Base-by-base conservation (phyloP, 352 stramenopile species). In the Phytophthora sansomeana region DNA sequence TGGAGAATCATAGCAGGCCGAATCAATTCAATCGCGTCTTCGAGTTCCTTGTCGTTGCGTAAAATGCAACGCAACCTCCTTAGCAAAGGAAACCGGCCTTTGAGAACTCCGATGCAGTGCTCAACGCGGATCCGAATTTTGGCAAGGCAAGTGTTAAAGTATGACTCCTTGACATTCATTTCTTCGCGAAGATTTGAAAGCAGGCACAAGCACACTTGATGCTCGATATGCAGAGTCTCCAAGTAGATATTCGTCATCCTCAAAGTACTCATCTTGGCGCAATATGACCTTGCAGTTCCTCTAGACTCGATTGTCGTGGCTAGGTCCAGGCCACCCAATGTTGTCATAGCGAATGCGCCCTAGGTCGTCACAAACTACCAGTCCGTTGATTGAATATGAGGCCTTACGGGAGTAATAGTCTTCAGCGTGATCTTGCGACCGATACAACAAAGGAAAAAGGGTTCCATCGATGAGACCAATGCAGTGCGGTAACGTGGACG, bases 281-380 rank as follows among this genome's bases (percentile, higher is more conserved):
- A 43, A n/a, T 3, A 33, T 47, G 7, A 80, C 11, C 0, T 39
- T 3, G 17, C 30, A 41, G 19, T 67, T 81, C 0, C 32, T 6
- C 58, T 55, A 78, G 0, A 77, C 63, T 11, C 66, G 63, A 32
- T 82, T 77, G 43, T 78, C 74, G 11, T 82, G 66, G 2, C 64
- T 54, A 2, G 52, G 67, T 13, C 69, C 63, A 6, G 74, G 62
- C 65, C 69, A 83, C 0, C 61, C 71, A 1, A 75, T 52, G 0
- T 74, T 32, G 9, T 67, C 41, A 43, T 80, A 13, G 0, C 63
- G 46, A 11, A 75, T 49, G 1, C 61, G 28, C 0, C 55, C 60
- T 10, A 63, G 5, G 26, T 83, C 57, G 24, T 78, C 66, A 26
- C 64, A 78, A n/a, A 59, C 59, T 7, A 74, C 46, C 0, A 76